These are phyloP conservation scores for Byssoonygena ceratinophila DNA, from an alignment of 2,329 filamentous ascomycete genomes.

Conservation along the genomic window DNA sequence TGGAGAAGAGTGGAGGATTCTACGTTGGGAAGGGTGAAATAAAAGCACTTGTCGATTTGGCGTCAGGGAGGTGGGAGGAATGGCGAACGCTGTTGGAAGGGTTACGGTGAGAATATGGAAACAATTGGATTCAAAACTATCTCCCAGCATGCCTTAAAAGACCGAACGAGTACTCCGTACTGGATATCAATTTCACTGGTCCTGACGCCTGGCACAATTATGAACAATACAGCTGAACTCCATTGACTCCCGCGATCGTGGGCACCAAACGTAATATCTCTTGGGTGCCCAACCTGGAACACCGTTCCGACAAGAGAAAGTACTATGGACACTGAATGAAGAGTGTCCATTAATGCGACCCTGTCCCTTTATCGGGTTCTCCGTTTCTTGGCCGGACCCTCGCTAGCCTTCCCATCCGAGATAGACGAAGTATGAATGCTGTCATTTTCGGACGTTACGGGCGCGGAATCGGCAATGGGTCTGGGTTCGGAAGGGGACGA, in stretches of 20 bases:
- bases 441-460: not conserved
- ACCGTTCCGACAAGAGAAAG: not conserved
- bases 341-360: not conserved
- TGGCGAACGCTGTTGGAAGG: constrained; percentile 37
- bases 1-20: constrained; percentile 77
- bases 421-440: not conserved
- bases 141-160: too few species aligned
- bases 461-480: not conserved
- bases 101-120: not conserved
- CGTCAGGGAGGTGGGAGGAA: constrained; percentile 55
- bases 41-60: constrained; percentile 48
- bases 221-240: too few species aligned
- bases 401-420: constrained; percentile 20
- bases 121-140: too few species aligned
- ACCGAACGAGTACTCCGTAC: too few species aligned
- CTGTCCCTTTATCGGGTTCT: not conserved
- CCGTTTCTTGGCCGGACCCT: constrained; percentile 29
- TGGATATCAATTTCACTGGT: not conserved
- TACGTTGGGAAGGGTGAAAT: constrained; percentile 55
- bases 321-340: not conserved
- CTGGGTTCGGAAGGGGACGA: not conserved
- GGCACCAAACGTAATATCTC: too few species aligned
- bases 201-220: not conserved
- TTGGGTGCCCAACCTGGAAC: too few species aligned
- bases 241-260: too few species aligned